Conservation (phyloP, 768 basidiomycete species). For the Cytidiella melzeri region DNA sequence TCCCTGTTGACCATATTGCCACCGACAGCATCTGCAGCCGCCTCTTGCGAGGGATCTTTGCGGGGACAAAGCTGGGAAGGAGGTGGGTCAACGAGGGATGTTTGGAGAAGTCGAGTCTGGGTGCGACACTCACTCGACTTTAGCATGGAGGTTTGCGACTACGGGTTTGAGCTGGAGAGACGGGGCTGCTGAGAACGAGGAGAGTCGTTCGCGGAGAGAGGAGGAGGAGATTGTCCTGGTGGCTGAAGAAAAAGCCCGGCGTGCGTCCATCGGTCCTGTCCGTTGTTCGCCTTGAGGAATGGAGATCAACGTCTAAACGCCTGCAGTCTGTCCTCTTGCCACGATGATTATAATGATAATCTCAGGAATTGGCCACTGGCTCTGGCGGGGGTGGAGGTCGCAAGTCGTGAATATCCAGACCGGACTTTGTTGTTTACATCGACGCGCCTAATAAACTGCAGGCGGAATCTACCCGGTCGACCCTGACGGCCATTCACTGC, state of each 20-base stretch:
- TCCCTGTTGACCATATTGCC: conserved; percentile 79
- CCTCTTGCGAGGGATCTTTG: conserved; percentile 79
- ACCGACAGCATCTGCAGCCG: conserved; percentile 87
- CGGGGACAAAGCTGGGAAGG: conserved; percentile 67
- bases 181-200: conserved; percentile 40
- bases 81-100: not conserved
- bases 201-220: conserved; percentile 55
- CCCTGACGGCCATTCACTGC: too few relatives aligned
- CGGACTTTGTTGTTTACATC: too few relatives aligned
- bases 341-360: too few relatives aligned
- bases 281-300: too few relatives aligned
- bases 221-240: conserved; percentile 53
- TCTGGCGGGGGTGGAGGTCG: too few relatives aligned
- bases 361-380: too few relatives aligned
- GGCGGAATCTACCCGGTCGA: too few relatives aligned
- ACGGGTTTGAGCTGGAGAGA: conserved; percentile 58
- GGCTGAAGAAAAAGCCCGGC: conserved; percentile 28
- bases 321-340: too few relatives aligned
- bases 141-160: conserved; percentile 53
- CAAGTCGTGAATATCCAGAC: too few relatives aligned
- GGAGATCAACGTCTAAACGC: too few relatives aligned
- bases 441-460: too few relatives aligned
- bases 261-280: conserved; percentile 31
- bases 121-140: conserved; percentile 53
- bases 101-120: not conserved